Percentiles rank a stretch among this genome's conserved stretches.
Conservation (phyloP, 148 eudicot genomes). For the Amaranthus cruentus region DNA sequence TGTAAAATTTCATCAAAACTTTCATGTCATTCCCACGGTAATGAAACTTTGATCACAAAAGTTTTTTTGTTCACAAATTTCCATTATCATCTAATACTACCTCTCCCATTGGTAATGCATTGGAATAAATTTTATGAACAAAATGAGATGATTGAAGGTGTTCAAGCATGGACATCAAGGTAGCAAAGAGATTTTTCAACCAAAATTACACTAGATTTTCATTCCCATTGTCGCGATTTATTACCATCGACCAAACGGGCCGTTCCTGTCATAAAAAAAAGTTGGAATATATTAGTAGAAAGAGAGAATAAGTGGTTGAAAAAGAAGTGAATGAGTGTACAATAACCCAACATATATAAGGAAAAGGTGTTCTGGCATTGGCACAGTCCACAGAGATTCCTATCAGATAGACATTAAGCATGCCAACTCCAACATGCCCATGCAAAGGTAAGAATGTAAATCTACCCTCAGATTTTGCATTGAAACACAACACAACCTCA, state of each 20-base stretch:
- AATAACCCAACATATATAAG: not conserved
- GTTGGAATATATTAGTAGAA: not conserved
- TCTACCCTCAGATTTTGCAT: constrained; percentile 15
- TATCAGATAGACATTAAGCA: constrained; percentile 22
- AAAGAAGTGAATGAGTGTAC: not conserved
- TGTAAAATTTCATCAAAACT: too few relatives aligned
- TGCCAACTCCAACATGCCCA: constrained; percentile 17
- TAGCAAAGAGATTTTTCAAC: not conserved
- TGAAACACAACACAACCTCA: too few relatives aligned
- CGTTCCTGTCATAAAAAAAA: not conserved
- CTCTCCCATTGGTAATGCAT: too few relatives aligned
- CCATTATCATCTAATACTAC: too few relatives aligned
- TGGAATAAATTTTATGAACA: not conserved
- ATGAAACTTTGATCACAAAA: too few relatives aligned
- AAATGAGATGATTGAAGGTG: not conserved
- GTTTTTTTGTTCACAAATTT: too few relatives aligned
- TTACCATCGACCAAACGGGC: not conserved
- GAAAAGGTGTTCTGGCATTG: constrained; percentile 1
- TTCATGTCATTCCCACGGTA: too few relatives aligned
- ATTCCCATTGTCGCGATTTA: not conserved
- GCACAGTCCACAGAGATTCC: constrained; percentile 15
- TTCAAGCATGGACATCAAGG: not conserved
- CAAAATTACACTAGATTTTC: not conserved
- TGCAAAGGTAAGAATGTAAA: constrained; percentile 19
- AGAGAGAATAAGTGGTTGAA: not conserved